Evolutionary conservation across 192 early-diverging fungal species (phyloP).

Genomic region (Rhizophagus prolifer): DNA sequence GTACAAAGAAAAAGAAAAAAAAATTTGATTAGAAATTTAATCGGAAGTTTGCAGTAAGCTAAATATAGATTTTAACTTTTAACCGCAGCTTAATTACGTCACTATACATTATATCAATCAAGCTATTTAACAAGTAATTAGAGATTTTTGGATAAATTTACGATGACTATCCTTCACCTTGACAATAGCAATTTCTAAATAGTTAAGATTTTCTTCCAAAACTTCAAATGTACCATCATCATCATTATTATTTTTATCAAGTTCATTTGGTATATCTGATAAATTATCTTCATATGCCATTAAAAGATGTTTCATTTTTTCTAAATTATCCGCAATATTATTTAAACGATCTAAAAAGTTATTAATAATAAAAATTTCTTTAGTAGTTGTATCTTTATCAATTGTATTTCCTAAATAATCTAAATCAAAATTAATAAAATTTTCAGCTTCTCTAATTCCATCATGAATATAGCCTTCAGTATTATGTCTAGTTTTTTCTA

Average conservation of each 20-base stretch:
- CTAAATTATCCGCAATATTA: not conserved
- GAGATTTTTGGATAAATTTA: not conserved
- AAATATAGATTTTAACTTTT: too few relatives aligned
- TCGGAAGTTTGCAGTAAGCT: too few relatives aligned
- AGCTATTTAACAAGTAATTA: too few relatives aligned
- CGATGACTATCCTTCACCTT: not conserved
- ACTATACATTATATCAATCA: too few relatives aligned
- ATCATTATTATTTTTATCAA: not conserved
- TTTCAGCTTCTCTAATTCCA: slow-evolving; percentile 15
- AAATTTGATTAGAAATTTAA: too few relatives aligned
- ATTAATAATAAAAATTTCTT: not conserved
- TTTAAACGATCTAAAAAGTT: not conserved
- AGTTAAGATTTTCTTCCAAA: not conserved
- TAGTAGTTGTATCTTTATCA: not conserved
- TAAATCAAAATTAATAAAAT: not conserved
- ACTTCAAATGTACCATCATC: not conserved
- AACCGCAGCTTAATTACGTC: too few relatives aligned
- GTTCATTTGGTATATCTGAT: not conserved
- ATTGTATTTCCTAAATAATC: not conserved
- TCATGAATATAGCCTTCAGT: not conserved
- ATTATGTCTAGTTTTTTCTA: not conserved
- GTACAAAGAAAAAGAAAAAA: too few relatives aligned
- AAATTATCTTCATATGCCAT: not conserved
- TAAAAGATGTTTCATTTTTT: not conserved
- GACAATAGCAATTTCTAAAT: not conserved